Evolutionary conservation across 176 grass and related monocot genomes (phyloP).

Genomic region (Bolboschoenus planiculmis): DNA sequence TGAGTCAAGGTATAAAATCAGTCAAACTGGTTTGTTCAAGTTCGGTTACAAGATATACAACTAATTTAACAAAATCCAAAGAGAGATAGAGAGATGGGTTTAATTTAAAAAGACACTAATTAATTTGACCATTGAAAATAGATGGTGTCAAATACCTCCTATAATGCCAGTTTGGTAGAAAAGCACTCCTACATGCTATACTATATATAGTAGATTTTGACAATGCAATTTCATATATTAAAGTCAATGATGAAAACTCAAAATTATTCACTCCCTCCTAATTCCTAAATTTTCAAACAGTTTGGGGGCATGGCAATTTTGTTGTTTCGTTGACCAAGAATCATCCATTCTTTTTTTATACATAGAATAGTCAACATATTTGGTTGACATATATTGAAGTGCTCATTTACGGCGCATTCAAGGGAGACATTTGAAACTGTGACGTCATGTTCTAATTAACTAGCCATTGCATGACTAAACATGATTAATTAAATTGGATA

Average conservation of each 20-base stretch:
- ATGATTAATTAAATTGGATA: background rate
- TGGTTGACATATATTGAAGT: background rate
- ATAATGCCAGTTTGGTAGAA: slow-evolving; percentile 11
- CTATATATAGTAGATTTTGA: background rate
- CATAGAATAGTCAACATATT: background rate
- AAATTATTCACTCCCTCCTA: background rate
- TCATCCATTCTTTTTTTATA: slow-evolving; percentile 6
- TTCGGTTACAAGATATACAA: background rate
- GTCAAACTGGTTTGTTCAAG: background rate
- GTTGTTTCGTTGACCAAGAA: background rate
- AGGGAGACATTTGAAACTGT: background rate
- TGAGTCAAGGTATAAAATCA: slow-evolving; percentile 6
- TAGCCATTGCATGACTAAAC: background rate
- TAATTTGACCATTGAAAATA: slow-evolving; percentile 7
- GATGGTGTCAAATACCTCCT: background rate
- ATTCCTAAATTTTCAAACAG: slow-evolving; percentile 11
- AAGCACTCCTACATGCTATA: background rate
- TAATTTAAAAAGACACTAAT: background rate
- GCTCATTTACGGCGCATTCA: background rate
- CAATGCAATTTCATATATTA: background rate
- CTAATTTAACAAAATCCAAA: background rate
- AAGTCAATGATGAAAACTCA: background rate
- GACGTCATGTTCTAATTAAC: background rate
- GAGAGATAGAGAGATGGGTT: too few species aligned
- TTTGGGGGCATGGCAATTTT: slow-evolving; percentile 20